Base-by-base conservation (phyloP, 1,284 basidiomycete species). In the Apiotrichum veenhuisii region DNA sequence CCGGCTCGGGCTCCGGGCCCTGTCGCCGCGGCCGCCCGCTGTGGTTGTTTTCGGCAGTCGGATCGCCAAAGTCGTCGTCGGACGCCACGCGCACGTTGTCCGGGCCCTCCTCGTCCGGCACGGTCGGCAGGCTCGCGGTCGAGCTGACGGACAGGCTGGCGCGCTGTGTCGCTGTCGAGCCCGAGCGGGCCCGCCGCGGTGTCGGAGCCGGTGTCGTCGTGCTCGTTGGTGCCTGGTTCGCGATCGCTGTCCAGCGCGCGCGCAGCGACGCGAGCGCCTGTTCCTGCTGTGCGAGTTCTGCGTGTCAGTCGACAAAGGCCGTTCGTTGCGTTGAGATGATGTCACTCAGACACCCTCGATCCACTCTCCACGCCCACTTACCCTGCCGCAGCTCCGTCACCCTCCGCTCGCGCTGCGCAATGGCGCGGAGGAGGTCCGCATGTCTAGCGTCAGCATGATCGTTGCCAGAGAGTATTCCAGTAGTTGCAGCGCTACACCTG, bases 311-410 rank as follows among this genome's bases (percentile, higher is more conserved):
- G n/a, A n/a, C n/a, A n/a, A n/a, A n/a, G n/a, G n/a, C n/a, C n/a
- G n/a, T n/a, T n/a, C n/a, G n/a, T n/a, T n/a, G n/a, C n/a, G n/a
- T n/a, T n/a, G n/a, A n/a, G n/a, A n/a, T n/a, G n/a, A n/a, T n/a
- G n/a, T n/a, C n/a, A n/a, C n/a, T n/a, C n/a, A n/a, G n/a, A n/a
- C n/a, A n/a, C n/a, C n/a, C n/a, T n/a, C n/a, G n/a, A n/a, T n/a
- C 54, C 37, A 5, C 34, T 12, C 36, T 18, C 40, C 26, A 10
- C 30, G 23, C 18, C 47, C 42, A 62, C 68, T 41, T 36, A 72
- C 72, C 72, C 50, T 71, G 68, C 42, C 59, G 62, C 20, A 73
- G 60, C 45, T 75, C 73, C 37, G 69, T 67, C 43, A 75, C 71
- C 15, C 66, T 46, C 10, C 72, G 57, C 44, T 75, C 72, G 37